Conservation (phyloP, 805 yeast species). For the Yarrowia porcina region DNA sequence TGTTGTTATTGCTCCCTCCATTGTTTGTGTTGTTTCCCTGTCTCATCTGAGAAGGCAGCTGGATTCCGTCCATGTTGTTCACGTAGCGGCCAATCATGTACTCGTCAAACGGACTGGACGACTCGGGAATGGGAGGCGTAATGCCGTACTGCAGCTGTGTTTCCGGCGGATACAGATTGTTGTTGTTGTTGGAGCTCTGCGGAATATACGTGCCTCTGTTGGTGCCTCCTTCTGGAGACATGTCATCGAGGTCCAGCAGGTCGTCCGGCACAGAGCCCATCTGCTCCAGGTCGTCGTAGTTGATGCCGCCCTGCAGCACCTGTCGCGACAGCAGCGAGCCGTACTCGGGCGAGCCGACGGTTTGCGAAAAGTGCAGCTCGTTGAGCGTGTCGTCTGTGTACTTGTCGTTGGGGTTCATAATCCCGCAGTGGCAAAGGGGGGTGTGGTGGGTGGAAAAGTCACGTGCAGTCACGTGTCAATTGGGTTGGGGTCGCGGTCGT, state of each 20-base stretch:
- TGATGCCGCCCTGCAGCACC: constrained; percentile 18
- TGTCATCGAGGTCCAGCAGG: constrained; percentile 32
- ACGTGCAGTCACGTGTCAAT: too few species aligned
- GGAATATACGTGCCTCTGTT: constrained; percentile 20
- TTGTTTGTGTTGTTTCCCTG: too few species aligned
- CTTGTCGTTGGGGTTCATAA: constrained; percentile 25
- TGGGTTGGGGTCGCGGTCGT: too few species aligned
- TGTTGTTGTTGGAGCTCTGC: neutral
- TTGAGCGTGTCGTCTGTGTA: constrained; percentile 26
- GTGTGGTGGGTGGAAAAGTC: too few species aligned
- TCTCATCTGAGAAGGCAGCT: constrained; percentile 1
- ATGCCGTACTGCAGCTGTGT: constrained; percentile 28
- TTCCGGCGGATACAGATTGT: constrained; percentile 18
- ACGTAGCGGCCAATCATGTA: constrained; percentile 28
- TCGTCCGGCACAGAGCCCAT: constrained; percentile 27
- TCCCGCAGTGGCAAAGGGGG: neutral
- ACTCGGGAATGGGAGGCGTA: constrained; percentile 34
- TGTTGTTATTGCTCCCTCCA: neutral
- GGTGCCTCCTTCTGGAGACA: constrained; percentile 26
- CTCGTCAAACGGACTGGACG: constrained; percentile 37
- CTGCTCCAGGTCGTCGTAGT: constrained; percentile 23
- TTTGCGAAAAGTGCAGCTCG: constrained; percentile 23
- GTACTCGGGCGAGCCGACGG: constrained; percentile 24
- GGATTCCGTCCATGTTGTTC: constrained; percentile 2
- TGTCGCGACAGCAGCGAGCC: constrained; percentile 20